Evolutionary conservation across 257 asterid species (phyloP).

Genomic region (Nicotiana noctiflora): DNA sequence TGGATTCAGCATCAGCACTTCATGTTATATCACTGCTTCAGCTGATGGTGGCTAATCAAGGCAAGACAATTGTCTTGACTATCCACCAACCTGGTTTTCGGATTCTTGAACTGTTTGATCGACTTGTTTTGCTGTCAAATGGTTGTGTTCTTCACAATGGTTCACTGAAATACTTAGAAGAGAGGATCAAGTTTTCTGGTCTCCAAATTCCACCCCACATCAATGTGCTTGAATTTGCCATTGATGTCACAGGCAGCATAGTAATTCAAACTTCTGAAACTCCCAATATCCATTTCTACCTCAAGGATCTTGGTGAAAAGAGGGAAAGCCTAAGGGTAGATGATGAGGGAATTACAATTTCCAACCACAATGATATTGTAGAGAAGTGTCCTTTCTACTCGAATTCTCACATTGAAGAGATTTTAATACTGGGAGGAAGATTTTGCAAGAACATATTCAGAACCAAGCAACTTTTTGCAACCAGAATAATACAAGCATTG

Average conservation of each 20-base stretch:
- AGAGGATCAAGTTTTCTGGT: too few relatives aligned
- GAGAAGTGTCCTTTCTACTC: slow-evolving; percentile 19
- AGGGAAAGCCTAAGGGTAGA: neutral
- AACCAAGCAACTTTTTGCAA: slow-evolving; percentile 62
- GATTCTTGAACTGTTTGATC: too few relatives aligned
- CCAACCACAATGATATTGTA: neutral
- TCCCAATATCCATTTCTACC: neutral
- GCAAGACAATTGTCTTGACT: too few relatives aligned
- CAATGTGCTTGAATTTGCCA: too few relatives aligned
- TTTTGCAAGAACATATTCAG: slow-evolving; percentile 66
- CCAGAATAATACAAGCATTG: slow-evolving; percentile 52
- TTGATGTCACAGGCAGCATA: neutral
- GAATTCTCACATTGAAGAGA: slow-evolving; percentile 42
- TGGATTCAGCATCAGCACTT: too few relatives aligned
- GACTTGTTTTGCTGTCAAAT: too few relatives aligned
- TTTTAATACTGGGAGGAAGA: slow-evolving; percentile 48
- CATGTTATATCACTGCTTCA: too few relatives aligned
- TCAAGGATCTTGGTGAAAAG: neutral
- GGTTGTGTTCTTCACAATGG: too few relatives aligned
- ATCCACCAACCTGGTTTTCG: too few relatives aligned
- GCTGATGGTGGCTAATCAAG: slow-evolving; percentile 25
- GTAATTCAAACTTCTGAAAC: slow-evolving; percentile 22
- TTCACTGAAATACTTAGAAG: too few relatives aligned
- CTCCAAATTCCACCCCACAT: neutral
- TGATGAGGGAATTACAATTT: neutral